Base-by-base conservation (phyloP, 129 eudicot species). In the Mikania micrantha region DNA sequence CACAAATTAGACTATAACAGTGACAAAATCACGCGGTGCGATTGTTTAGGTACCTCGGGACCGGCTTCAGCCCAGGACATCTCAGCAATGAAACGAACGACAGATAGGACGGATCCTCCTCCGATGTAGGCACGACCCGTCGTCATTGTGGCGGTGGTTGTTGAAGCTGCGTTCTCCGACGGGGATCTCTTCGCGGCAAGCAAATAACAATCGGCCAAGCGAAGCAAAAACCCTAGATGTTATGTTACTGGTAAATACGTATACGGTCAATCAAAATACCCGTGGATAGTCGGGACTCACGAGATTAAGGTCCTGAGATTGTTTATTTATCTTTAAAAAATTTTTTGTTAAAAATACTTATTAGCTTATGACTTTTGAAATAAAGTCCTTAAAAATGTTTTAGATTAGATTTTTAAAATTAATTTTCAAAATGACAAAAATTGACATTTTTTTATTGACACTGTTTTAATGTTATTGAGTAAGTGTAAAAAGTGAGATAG, bases 11-110 rank as follows among this genome's bases (percentile, higher is more conserved):
- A n/a, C 47, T 41, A 41, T 4, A 41, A 41, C 12, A 12, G n/a
- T 41, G 32, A 38, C 24, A n/a, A n/a, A n/a, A n/a, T n/a, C n/a
- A n/a, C n/a, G n/a, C n/a, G n/a, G n/a, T n/a, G n/a, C n/a, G n/a
- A n/a, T n/a, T n/a, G n/a, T n/a, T n/a, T n/a, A 8, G 19, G 21
- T 75, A 91, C 97, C 91, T 90, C 92, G 16, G 92, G 81, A 60
- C 97, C 95, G 45, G 95, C 97, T 56, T 90, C 97, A 21, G 93
- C 95, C 95, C 93, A 87, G 41, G 97, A 78, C 45, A 85, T 70
- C 57, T 87, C 90, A 65, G 90, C 79, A 47, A 87, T 82, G 84
- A 85, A 91, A 48, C 95, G 86, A 41, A 87, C 97, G 63, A 87
- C 95, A 77, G 93, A 73, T 79, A 91, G 87, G 7, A 76, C 70